Evolutionary conservation across 345 rosid species (phyloP), one percentile per base, ranked within the genome.

Genomic region (Erodium maritimum): DNA sequence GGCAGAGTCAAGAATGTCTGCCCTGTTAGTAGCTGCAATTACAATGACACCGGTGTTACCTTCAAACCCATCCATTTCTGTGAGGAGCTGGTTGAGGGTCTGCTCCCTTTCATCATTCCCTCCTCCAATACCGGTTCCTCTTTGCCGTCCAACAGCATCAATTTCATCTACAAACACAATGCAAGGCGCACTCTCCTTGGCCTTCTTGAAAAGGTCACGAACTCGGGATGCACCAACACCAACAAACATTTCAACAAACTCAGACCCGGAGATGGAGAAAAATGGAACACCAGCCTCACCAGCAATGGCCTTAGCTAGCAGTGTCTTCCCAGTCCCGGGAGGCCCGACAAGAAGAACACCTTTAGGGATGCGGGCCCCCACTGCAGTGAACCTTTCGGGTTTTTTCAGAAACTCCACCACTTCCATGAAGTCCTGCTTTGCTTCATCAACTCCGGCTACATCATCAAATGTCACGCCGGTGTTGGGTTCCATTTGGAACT

Each of bases 211-310:
- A 51, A 91, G 94, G 75, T 91, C 97, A 8, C 96, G 84, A 19
- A 91, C 97, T 56, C 97, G 72, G 17, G 97, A 91, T 51, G 97
- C 97, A 77, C 96, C 97, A 50, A 91, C 97, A 76, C 97, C 97
- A 7, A 91, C 96, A 66, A 91, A 87, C 96, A 91, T 91, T 83
- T 91, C 96, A 62, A 91, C 96, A 60, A 91, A 91, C 79, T 91
- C 97, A n/a, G 96, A 87, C 75, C 97, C 96, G 0, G 96, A 87
- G 61, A 87, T 85, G 57, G 96, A 87, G 79, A 91, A 91, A 72
- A 91, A 91, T 2, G 97, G 97, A 29, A 91, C 95, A 37, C 97
- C 97, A 54, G 96, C 97, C 77, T 91, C 99, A 69, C 99, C 99
- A 54, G 99, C 99, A 61, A 93, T 93, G 50, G 99, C 99, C 76